Conservation (phyloP, 108 stramenopile genomes). For the Cylindrotheca closterium region DNA sequence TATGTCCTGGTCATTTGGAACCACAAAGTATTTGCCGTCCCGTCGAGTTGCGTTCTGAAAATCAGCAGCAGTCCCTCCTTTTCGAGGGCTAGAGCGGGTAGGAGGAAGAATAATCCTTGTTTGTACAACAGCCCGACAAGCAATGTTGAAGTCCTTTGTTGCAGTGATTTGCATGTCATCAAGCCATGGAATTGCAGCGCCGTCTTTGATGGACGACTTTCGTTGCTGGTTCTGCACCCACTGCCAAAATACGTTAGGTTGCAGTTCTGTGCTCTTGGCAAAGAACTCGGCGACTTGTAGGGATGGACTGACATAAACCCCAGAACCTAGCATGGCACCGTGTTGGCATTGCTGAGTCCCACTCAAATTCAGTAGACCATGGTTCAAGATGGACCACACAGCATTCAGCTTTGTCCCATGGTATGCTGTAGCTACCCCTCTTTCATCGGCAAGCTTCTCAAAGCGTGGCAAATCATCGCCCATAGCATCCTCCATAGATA, state of each 20-base stretch:
- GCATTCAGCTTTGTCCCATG: slow-evolving; percentile 14
- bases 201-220: neutral
- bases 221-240: neutral
- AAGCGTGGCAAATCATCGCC: slow-evolving; percentile 12
- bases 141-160: neutral
- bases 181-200: neutral
- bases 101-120: slow-evolving; percentile 13
- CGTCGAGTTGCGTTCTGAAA: neutral
- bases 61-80: neutral
- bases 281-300: slow-evolving; percentile 12
- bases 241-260: neutral
- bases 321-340: slow-evolving; percentile 17
- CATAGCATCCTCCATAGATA: neutral
- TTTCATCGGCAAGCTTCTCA: neutral
- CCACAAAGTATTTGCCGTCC: slow-evolving; percentile 4
- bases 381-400: slow-evolving; percentile 16
- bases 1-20: slow-evolving; percentile 10
- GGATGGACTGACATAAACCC: slow-evolving; percentile 11
- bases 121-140: slow-evolving; percentile 11
- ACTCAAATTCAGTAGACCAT: slow-evolving; percentile 3
- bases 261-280: neutral
- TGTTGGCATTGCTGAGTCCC: neutral
- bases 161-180: neutral
- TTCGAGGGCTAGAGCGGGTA: neutral
- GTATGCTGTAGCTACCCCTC: slow-evolving; percentile 6